Evolutionary conservation across 1,284 basidiomycete species (phyloP), one percentile per base, ranked within the genome.

Genomic region (Pholiota adiposa): DNA sequence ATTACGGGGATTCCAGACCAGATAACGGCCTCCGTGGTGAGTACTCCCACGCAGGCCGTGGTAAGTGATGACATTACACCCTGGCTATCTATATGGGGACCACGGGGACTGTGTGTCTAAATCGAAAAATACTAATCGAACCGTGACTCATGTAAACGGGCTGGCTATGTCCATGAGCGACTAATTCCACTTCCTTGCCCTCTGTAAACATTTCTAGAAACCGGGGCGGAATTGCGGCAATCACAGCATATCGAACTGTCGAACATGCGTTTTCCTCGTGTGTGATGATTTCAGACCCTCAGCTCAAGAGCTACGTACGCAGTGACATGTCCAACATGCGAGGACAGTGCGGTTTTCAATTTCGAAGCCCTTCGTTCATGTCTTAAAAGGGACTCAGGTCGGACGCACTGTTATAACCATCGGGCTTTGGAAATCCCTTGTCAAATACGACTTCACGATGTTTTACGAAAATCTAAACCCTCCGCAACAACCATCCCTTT

Each of bases 231-330:
- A 46, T 31, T 23, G 55, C 21, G 36, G 34, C 41, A 52, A 29
- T 34, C 33, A 36, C 54, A 25, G 29, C 29, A 65, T 65, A 60
- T 43, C 46, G n/a, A n/a, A n/a, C 11, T 31, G 11, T 60, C 43
- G 14, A 46, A 43, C 53, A 54, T 12, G 53, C 41, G 18, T 12
- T 11, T 8, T 34, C 53, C 34, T 40, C 36, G 21, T 53, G 51
- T 52, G 51, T 52, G 51, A 52, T 38, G 2, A 14, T 14, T 14
- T 6, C 14, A 23, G 36, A 23, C 14, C 18, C 9, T 29, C 14
- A 33, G 18, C 31, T 54, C 29, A 21, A 34, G 29, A 18, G 19
- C 29, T 18, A 33, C 27, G 27, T 18, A 33, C 27, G 27, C n/a
- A 34, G 11, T n/a, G 19, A 34, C 27, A 61, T n/a, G n/a, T n/a